Percentiles rank a stretch among this genome's conserved stretches.
Evolutionary conservation across 2,329 filamentous ascomycete genomes (phyloP).

Genomic region (Fusarium clavum): DNA sequence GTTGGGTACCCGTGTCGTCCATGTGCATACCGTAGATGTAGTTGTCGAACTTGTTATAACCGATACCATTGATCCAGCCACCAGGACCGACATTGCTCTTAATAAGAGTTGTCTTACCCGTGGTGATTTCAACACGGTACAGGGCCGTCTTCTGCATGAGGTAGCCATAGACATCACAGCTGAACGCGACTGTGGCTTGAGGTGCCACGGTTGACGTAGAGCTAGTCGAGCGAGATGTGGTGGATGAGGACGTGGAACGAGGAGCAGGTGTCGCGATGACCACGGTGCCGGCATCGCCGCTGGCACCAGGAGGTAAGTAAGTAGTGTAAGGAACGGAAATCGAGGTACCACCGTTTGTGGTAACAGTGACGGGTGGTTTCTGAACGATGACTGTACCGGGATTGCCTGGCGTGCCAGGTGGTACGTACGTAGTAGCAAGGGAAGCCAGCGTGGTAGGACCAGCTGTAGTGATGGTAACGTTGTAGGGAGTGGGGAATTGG

Average conservation of each 20-base stretch:
- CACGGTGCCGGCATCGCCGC: slow-evolving; percentile 25
- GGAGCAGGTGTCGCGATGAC: slow-evolving; percentile 27
- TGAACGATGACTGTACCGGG: slow-evolving; percentile 10
- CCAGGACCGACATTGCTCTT: slow-evolving; percentile 30
- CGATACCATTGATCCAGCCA: slow-evolving; percentile 39
- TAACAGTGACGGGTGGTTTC: slow-evolving; percentile 5
- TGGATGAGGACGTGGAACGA: background rate
- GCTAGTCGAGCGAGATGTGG: background rate
- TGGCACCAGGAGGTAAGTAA: slow-evolving; percentile 8
- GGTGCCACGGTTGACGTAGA: background rate
- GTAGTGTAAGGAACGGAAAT: slow-evolving; percentile 25
- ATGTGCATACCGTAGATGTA: slow-evolving; percentile 38
- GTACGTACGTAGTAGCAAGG: background rate
- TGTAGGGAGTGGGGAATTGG: background rate
- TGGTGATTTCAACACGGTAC: slow-evolving; percentile 33
- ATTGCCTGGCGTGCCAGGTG: background rate
- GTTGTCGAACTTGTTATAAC: slow-evolving; percentile 40
- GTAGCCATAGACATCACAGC: slow-evolving; percentile 36
- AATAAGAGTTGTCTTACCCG: slow-evolving; percentile 34
- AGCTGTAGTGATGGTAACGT: slow-evolving; percentile 1
- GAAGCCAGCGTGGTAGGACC: background rate
- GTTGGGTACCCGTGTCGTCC: slow-evolving; percentile 26
- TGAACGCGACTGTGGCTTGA: slow-evolving; percentile 1
- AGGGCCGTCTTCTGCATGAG: slow-evolving; percentile 35
- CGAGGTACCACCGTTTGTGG: slow-evolving; percentile 16